Percentiles rank a stretch among this genome's conserved stretches.
These are phyloP conservation scores for Chytridiales sp. DNA, from an alignment of 371 early-diverging fungal species.

Conservation along the genomic window DNA sequence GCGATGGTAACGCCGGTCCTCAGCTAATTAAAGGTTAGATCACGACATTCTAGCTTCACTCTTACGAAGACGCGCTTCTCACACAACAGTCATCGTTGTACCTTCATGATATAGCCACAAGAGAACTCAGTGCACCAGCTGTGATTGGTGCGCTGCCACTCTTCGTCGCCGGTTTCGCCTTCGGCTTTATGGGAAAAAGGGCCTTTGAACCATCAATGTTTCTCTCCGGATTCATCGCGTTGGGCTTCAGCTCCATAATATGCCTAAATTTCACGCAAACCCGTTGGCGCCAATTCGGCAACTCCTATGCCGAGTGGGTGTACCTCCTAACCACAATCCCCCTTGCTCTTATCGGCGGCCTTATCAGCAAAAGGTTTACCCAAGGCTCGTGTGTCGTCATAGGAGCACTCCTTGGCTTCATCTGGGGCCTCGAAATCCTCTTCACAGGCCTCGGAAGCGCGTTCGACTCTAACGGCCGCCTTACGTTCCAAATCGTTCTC, in stretches of 20 bases:
- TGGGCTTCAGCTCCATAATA: conserved; percentile 16
- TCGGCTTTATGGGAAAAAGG: conserved; percentile 30
- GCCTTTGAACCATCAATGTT: conserved; percentile 23
- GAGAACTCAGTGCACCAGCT: conserved; percentile 12
- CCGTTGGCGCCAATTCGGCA: conserved; percentile 26
- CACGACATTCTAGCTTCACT: no score
- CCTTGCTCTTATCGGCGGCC: conserved; percentile 22
- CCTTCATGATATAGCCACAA: no score
- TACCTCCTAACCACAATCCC: conserved; percentile 18
- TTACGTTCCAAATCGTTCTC: conserved; percentile 13
- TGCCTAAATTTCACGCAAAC: conserved; percentile 19
- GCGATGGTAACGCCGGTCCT: no score
- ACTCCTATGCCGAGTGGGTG: conserved; percentile 26
- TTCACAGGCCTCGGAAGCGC: conserved; percentile 28
- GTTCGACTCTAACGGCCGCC: conserved; percentile 22
- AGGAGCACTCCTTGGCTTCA: conserved; percentile 26
- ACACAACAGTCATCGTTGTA: no score
- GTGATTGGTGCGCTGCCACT: conserved; percentile 20
- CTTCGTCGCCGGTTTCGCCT: conserved; percentile 21
- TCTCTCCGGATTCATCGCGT: conserved; percentile 24
- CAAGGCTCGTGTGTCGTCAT: conserved; percentile 19
- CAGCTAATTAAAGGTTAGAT: no score
- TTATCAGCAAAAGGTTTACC: conserved; percentile 4
- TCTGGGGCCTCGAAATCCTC: conserved; percentile 19
- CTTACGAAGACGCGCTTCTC: no score